Conservation (phyloP, 192 early-diverging fungal genomes). For the Rhizophagus prolifer region DNA sequence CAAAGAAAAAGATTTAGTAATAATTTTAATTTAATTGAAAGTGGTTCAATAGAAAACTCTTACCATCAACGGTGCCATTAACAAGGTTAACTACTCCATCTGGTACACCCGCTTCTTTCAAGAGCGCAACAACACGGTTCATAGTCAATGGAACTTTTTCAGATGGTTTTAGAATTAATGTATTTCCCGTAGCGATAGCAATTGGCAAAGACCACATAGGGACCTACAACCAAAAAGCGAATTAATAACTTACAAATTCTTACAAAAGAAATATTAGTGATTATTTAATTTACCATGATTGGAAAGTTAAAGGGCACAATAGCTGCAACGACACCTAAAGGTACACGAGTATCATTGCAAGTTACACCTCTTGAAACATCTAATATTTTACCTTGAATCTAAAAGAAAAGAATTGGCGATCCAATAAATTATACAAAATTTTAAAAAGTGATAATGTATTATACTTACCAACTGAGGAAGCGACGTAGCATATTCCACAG, state of each 20-base stretch:
- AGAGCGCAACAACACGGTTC: conserved; percentile 59
- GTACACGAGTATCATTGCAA: conserved; percentile 62
- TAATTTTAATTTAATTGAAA: background rate
- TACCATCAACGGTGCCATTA: conserved; percentile 59
- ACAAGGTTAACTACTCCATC: conserved; percentile 78
- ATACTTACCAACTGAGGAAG: conserved; percentile 56
- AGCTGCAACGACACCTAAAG: conserved; percentile 74
- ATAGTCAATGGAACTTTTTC: conserved; percentile 85
- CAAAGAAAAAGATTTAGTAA: background rate
- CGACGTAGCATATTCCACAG: conserved; percentile 73
- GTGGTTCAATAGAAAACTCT: conserved; percentile 19
- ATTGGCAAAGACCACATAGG: conserved; percentile 83
- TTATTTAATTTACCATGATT: conserved; percentile 50
- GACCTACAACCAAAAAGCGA: conserved; percentile 34
- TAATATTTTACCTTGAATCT: conserved; percentile 52
- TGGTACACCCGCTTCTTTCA: conserved; percentile 62
- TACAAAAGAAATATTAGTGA: background rate
- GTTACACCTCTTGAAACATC: conserved; percentile 67
- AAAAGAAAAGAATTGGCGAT: background rate
- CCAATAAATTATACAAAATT: background rate
- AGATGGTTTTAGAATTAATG: conserved; percentile 74
- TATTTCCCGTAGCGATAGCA: conserved; percentile 67
- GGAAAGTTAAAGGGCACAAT: conserved; percentile 88
- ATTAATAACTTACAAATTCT: background rate
- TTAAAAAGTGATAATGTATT: background rate